A percentile compares a stretch with the other conserved stretches of the same genome.
These are phyloP conservation scores for Hyaloscypha finlandica DNA, from an alignment of 495 filamentous ascomycete species.

Conservation along the genomic window DNA sequence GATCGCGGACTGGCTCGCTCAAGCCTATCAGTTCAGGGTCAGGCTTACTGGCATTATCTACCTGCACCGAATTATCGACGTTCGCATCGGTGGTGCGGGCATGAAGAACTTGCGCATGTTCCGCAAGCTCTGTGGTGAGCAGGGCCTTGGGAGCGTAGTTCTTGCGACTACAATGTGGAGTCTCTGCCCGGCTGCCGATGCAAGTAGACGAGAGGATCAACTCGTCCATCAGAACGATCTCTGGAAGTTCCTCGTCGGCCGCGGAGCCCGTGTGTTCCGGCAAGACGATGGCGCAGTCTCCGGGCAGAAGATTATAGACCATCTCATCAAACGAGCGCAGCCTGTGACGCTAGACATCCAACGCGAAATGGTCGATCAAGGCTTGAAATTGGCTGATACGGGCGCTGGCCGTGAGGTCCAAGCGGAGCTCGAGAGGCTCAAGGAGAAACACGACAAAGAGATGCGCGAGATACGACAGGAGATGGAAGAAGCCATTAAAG, in stretches of 20 bases:
- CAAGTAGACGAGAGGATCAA: slow-evolving; percentile 32
- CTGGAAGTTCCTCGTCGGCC: slow-evolving; percentile 5
- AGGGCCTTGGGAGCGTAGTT: slow-evolving; percentile 35
- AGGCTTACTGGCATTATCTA: slow-evolving; percentile 39
- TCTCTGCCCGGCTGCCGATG: slow-evolving; percentile 1
- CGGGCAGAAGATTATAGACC: slow-evolving; percentile 15
- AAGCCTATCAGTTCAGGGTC: slow-evolving; percentile 25
- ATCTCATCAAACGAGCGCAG: slow-evolving; percentile 19
- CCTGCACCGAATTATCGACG: slow-evolving; percentile 41
- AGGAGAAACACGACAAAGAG: slow-evolving; percentile 12
- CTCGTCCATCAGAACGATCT: slow-evolving; percentile 1
- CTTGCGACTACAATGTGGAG: slow-evolving; percentile 47
- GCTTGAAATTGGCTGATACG: slow-evolving; percentile 36
- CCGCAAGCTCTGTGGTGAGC: slow-evolving; percentile 37
- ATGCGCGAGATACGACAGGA: slow-evolving; percentile 11
- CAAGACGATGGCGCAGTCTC: slow-evolving; percentile 4
- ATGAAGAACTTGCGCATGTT: slow-evolving; percentile 41
- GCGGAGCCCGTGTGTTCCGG: slow-evolving; percentile 9
- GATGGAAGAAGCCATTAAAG: slow-evolving; percentile 16
- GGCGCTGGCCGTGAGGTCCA: slow-evolving; percentile 26
- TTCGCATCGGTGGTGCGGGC: slow-evolving; percentile 32
- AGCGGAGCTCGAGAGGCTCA: slow-evolving; percentile 9
- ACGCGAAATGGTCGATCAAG: slow-evolving; percentile 37
- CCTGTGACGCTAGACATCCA: slow-evolving; percentile 40
- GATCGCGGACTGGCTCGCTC: slow-evolving; percentile 35